These are phyloP conservation scores for Floccularia luteovirens DNA, from an alignment of 768 basidiomycete genomes.

Conservation along the genomic window DNA sequence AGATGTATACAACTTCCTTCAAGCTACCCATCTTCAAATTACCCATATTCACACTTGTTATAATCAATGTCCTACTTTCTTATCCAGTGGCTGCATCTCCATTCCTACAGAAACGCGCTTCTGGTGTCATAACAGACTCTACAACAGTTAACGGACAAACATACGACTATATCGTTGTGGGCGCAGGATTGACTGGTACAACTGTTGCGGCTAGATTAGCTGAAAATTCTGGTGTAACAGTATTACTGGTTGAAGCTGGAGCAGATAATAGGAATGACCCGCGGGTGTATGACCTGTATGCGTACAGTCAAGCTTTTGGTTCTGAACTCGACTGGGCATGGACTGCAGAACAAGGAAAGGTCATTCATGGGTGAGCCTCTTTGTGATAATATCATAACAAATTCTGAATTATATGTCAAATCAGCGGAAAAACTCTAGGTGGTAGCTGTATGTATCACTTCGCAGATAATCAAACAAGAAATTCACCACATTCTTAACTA, in stretches of 20 bases:
- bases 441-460: constrained; percentile 25
- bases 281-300: constrained; percentile 37
- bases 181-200: constrained; percentile 38
- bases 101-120: constrained; percentile 16
- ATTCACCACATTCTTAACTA: constrained; percentile 5
- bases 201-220: constrained; percentile 41
- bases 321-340: constrained; percentile 38
- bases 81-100: constrained; percentile 10
- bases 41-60: neutral
- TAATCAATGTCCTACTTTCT: neutral
- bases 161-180: constrained; percentile 37
- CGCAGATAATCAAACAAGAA: neutral
- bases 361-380: constrained; percentile 27
- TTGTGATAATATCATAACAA: neutral
- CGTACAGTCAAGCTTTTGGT: constrained; percentile 32
- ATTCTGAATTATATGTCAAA: constrained; percentile 1
- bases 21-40: too few species aligned
- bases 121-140: constrained; percentile 24
- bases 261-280: constrained; percentile 35
- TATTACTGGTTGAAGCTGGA: constrained; percentile 47
- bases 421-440: constrained; percentile 39
- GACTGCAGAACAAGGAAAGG: constrained; percentile 31
- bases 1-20: too few species aligned
- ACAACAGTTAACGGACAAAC: constrained; percentile 24
- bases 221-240: constrained; percentile 31